Percentiles rank a stretch among this genome's conserved stretches.
Evolutionary conservation across 441 rosid species (phyloP).

Genomic region (Adansonia grandidieri): DNA sequence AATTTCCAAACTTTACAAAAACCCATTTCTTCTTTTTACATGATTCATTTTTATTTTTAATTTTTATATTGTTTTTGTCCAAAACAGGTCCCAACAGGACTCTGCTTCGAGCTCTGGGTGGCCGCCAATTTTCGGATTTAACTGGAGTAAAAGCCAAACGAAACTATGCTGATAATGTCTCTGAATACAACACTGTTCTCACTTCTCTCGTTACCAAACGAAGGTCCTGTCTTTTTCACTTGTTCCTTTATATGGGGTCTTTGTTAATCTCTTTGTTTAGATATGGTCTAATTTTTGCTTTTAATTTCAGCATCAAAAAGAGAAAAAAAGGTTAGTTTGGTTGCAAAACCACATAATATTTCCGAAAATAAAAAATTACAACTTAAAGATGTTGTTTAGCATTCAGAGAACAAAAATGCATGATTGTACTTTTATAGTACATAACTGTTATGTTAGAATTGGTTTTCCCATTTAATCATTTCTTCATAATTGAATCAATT

Average conservation of each 20-base stretch:
- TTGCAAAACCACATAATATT: neutral
- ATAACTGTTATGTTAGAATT: neutral
- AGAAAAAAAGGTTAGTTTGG: neutral
- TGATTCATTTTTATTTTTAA: neutral
- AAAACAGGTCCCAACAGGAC: slow-evolving; percentile 55
- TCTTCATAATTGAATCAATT: neutral
- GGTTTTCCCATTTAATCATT: neutral
- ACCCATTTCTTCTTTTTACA: neutral
- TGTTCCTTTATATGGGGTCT: neutral
- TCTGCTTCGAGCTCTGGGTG: slow-evolving; percentile 50
- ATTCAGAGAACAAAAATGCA: neutral
- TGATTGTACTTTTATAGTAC: neutral
- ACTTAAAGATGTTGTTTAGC: neutral
- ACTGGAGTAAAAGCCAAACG: slow-evolving; percentile 59
- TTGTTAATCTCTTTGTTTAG: neutral
- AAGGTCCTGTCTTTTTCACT: slow-evolving; percentile 43
- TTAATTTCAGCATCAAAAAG: neutral
- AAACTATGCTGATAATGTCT: slow-evolving; percentile 67
- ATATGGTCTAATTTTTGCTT: neutral
- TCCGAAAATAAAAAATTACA: neutral
- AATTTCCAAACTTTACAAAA: neutral
- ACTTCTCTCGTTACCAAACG: slow-evolving; percentile 63
- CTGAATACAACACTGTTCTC: slow-evolving; percentile 77
- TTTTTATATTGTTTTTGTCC: neutral
- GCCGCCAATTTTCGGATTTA: slow-evolving; percentile 55